phyloP scores from a whole-genome alignment of 352 stramenopile species.

The Phytophthora chlamydospora region DNA sequence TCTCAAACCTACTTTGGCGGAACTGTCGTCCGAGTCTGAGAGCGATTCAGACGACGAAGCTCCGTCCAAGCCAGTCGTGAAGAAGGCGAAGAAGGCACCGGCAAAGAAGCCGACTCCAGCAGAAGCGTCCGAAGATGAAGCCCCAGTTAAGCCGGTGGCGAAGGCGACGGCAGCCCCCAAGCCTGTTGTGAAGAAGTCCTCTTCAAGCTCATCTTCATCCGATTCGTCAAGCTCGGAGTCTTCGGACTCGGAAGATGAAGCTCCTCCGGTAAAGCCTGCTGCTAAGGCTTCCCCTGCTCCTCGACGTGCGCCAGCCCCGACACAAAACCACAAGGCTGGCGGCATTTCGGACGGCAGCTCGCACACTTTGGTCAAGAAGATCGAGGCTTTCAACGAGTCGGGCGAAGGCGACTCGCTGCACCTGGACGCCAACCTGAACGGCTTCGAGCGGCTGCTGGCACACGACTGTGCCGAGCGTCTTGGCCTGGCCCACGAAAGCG shows the following conservation, averaged over 20 bases:
- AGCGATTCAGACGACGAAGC: slow-evolving; percentile 21
- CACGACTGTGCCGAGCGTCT: slow-evolving; percentile 85
- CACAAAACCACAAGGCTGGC: slow-evolving; percentile 26
- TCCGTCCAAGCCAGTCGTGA: slow-evolving; percentile 11
- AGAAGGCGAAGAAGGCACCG: slow-evolving; percentile 19
- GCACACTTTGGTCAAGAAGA: slow-evolving; percentile 87
- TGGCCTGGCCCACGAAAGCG: slow-evolving; percentile 72
- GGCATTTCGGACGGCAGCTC: slow-evolving; percentile 69
- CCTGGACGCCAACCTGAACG: slow-evolving; percentile 77
- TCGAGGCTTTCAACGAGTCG: slow-evolving; percentile 73
- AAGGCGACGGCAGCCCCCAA: slow-evolving; percentile 3
- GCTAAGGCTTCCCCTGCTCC: slow-evolving; percentile 17
- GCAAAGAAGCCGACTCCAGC: slow-evolving; percentile 9
- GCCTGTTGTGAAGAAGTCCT: slow-evolving; percentile 6
- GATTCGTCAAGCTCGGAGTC: slow-evolving; percentile 26
- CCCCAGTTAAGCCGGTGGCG: slow-evolving; percentile 6
- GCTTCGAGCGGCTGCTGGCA: slow-evolving; percentile 81
- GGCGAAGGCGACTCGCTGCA: slow-evolving; percentile 55
- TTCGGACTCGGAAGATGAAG: slow-evolving; percentile 29
- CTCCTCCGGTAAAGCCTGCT: slow-evolving; percentile 12
- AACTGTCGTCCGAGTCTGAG: slow-evolving; percentile 35
- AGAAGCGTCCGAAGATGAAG: slow-evolving; percentile 24
- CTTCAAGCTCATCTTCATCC: slow-evolving; percentile 9
- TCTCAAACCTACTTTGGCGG: slow-evolving; percentile 20
- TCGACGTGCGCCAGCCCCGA: slow-evolving; percentile 11